phyloP scores from a whole-genome alignment of 1,139 yeast species.

The Meyerozyma smithsonii region DNA sequence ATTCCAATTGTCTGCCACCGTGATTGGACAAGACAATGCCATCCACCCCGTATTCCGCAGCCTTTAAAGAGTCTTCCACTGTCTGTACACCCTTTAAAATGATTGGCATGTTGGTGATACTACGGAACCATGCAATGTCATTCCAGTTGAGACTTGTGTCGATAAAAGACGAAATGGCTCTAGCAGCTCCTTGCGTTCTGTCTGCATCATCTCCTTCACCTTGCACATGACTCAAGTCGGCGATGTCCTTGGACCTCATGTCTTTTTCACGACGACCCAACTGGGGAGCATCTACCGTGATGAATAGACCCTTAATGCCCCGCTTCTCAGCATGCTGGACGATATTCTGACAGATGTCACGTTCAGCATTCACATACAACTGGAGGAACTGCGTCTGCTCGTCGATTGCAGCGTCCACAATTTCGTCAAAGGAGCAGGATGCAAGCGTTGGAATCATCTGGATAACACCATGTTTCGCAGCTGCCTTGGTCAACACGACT shows the following conservation, averaged over 20 bases:
- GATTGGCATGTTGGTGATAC: slow-evolving; percentile 59
- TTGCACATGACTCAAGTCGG: slow-evolving; percentile 48
- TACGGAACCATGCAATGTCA: slow-evolving; percentile 42
- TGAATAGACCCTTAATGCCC: slow-evolving; percentile 75
- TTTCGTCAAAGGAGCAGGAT: slow-evolving; percentile 52
- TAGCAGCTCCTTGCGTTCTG: slow-evolving; percentile 77
- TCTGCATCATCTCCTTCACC: slow-evolving; percentile 62
- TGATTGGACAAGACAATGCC: slow-evolving; percentile 68
- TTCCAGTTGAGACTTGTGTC: slow-evolving; percentile 75
- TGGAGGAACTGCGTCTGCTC: slow-evolving; percentile 36
- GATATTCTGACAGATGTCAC: slow-evolving; percentile 54
- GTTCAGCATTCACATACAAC: slow-evolving; percentile 43
- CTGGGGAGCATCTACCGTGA: slow-evolving; percentile 93
- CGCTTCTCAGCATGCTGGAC: slow-evolving; percentile 69
- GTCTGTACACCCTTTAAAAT: slow-evolving; percentile 69
- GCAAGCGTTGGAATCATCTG: slow-evolving; percentile 58
- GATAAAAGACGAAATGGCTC: slow-evolving; percentile 75
- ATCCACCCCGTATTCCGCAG: slow-evolving; percentile 57
- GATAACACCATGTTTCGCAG: slow-evolving; percentile 40
- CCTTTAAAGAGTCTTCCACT: slow-evolving; percentile 60
- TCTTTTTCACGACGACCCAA: slow-evolving; percentile 87
- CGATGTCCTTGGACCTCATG: slow-evolving; percentile 37
- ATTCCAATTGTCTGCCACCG: slow-evolving; percentile 74
- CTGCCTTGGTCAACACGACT: slow-evolving; percentile 44
- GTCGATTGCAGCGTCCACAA: slow-evolving; percentile 40